A percentile compares a stretch with the other conserved stretches of the same genome.
Evolutionary conservation across 495 filamentous ascomycete genomes (phyloP).

Genomic region (Hypomontagnella monticulosa): DNA sequence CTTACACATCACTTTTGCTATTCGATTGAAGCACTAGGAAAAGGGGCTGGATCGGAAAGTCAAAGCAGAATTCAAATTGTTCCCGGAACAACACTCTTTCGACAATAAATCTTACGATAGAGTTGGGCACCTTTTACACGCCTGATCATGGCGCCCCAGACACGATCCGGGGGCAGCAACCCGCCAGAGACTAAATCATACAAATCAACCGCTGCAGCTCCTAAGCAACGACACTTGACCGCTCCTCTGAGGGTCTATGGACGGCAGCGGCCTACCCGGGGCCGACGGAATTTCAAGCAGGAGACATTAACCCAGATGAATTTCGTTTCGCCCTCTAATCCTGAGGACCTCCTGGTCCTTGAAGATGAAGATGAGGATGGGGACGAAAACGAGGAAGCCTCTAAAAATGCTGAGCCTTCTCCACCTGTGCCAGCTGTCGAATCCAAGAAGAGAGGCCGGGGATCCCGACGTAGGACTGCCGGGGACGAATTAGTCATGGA

Average conservation of each 20-base stretch:
- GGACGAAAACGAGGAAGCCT: constrained; percentile 11
- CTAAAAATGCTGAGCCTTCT: constrained; percentile 24
- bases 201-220: constrained; percentile 53
- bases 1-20: too few species aligned
- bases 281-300: constrained; percentile 46
- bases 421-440: constrained; percentile 25
- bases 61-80: too few species aligned
- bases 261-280: constrained; percentile 39
- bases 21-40: too few species aligned
- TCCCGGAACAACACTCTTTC: too few species aligned
- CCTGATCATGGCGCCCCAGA: constrained; percentile 48
- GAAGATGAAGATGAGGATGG: constrained; percentile 31
- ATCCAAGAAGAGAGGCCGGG: constrained; percentile 34
- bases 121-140: background rate
- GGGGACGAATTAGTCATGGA: constrained; percentile 33
- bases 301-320: constrained; percentile 62
- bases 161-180: constrained; percentile 37
- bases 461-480: constrained; percentile 36
- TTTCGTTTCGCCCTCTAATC: constrained; percentile 45
- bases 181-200: constrained; percentile 25
- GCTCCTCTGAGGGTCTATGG: constrained; percentile 54
- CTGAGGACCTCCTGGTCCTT: constrained; percentile 17
- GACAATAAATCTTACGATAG: too few species aligned
- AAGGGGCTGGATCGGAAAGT: too few species aligned
- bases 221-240: constrained; percentile 54